Evolutionary conservation across 2,329 filamentous ascomycete genomes (phyloP), one percentile per base, ranked within the genome.

Genomic region (Ophiostoma piceae): DNA sequence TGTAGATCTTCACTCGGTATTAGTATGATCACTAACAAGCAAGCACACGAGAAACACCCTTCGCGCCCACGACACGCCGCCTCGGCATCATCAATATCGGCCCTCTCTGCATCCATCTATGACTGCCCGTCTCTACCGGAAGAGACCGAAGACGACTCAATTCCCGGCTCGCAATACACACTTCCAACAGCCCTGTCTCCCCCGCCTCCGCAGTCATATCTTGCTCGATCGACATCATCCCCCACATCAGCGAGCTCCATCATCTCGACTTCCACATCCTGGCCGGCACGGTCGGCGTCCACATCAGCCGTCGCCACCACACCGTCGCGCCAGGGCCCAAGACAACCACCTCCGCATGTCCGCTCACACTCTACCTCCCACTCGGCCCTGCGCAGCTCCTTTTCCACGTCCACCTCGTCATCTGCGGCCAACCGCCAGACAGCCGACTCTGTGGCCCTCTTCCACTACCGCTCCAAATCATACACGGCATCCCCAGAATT

Each of bases 371-470:
- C 26, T n/a, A 26, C 16, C 29, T 47, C 39, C 6, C 47, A 26
- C 19, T 16, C 65, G 9, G 39, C 37, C 7, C 65, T 41, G 37
- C 65, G 47, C 68, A n/a, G 62, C 68, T 37, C 68, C n/a, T 67
- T 39, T 26, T 37, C 62, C 4, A 67, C 69, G 84, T 83, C 2
- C 82, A 81, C n/a, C 78, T 37, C 62, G 3, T 47, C 66, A 84
- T 83, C 2, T 82, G 81, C 2, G 82, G 81, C 9, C n/a, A 66
- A 66, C 35, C 64, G 64, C 19, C 35, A 37, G 26, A 65, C 62
- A 9, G 35, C 62, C 62, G 62, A 65, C 35, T 65, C 62, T 2
- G 62, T 39, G 6, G 32, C 29, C 9, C 32, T 65, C 8, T 39
- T 65, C 62, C 32, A 37, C 62, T 65, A 39, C 62, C 29, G 65